phyloP scores from a whole-genome alignment of 768 basidiomycete genomes.

The Crucibulum laeve region DNA sequence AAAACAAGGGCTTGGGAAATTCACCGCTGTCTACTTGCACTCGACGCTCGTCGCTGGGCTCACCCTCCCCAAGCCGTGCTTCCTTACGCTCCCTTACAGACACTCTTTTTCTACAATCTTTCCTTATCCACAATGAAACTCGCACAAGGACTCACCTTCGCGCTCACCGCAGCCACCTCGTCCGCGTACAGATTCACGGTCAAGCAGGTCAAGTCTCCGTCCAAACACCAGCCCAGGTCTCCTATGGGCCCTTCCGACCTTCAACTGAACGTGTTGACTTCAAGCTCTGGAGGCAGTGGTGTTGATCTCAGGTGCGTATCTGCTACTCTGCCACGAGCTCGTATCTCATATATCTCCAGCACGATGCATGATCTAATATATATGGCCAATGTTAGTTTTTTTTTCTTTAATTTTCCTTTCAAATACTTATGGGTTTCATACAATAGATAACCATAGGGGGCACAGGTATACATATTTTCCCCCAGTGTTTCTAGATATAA shows the following conservation, averaged over 20 bases:
- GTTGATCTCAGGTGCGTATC: conserved; percentile 42
- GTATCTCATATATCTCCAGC: conserved; percentile 30
- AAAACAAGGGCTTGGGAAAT: too few relatives aligned
- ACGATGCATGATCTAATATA: conserved; percentile 77
- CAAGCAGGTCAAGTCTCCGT: conserved; percentile 34
- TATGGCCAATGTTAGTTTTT: conserved; percentile 60
- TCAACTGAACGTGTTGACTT: conserved; percentile 29
- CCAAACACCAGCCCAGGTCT: conserved; percentile 31
- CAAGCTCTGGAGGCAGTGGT: conserved; percentile 22
- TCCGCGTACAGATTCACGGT: conserved; percentile 45
- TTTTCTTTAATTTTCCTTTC: conserved; percentile 6
- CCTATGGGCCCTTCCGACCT: conserved; percentile 20
- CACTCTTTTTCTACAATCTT: conserved; percentile 19
- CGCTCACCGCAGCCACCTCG: conserved; percentile 30
- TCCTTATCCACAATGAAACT: conserved; percentile 36
- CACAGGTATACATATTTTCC: conserved; percentile 48
- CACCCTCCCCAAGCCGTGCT: too few relatives aligned
- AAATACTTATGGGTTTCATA: conserved; percentile 6
- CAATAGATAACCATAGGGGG: conserved; percentile 66
- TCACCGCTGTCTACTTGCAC: too few relatives aligned
- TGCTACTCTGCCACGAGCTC: background rate
- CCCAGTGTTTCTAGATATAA: too few relatives aligned
- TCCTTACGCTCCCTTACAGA: conserved; percentile 9
- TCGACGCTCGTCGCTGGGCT: too few relatives aligned
- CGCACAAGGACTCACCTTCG: conserved; percentile 30